These are phyloP conservation scores for Backusella circina DNA, from an alignment of 192 early-diverging fungal genomes.

Conservation along the genomic window DNA sequence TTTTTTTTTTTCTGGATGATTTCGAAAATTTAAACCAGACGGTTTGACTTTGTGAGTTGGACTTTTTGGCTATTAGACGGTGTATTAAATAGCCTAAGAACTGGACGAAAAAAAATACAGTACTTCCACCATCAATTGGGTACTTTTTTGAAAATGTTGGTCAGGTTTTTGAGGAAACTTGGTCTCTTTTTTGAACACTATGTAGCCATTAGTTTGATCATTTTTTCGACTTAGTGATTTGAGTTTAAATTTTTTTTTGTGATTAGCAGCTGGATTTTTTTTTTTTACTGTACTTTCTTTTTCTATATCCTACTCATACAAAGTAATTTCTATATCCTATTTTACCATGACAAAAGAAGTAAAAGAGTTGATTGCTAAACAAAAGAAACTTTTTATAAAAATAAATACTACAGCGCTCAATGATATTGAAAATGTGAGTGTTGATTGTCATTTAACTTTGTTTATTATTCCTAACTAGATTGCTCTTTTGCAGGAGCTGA, in stretches of 20 bases:
- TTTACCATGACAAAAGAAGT: constrained; percentile 9
- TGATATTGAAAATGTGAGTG: constrained; percentile 1
- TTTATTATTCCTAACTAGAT: constrained; percentile 5
- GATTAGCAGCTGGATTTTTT: no score
- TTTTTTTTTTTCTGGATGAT: no score
- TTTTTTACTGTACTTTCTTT: no score
- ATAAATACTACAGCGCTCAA: background rate
- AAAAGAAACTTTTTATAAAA: constrained; percentile 8
- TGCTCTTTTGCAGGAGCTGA: constrained; percentile 10
- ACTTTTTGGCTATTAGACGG: no score
- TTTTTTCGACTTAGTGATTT: background rate
- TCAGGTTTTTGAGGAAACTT: background rate
- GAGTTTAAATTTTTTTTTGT: no score
- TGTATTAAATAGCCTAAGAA: no score
- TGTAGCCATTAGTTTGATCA: background rate
- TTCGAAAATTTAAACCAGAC: no score
- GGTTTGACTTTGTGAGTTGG: no score
- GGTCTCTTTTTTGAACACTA: background rate
- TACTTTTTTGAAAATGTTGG: background rate
- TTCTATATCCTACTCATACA: no score
- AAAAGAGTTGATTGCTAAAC: background rate
- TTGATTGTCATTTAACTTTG: constrained; percentile 10
- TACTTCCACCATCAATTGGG: background rate
- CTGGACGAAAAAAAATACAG: background rate
- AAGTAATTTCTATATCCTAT: background rate